Evolutionary conservation across 257 asterid genomes (phyloP).

Genomic region (Rhazya stricta): DNA sequence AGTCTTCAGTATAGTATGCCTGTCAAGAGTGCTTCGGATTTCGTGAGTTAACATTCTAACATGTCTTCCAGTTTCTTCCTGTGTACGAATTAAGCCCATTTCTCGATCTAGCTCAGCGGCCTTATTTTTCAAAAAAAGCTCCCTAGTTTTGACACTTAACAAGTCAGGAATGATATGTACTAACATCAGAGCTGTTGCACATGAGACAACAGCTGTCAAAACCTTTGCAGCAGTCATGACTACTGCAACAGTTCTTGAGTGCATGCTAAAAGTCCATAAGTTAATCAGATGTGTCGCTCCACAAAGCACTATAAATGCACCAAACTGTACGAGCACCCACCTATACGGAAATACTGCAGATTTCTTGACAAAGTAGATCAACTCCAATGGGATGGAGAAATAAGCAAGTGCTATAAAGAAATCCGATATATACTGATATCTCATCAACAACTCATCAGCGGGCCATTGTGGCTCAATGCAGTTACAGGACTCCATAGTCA

Average conservation of each 20-base stretch:
- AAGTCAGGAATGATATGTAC: constrained; percentile 97
- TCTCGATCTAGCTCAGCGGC: constrained; percentile 97
- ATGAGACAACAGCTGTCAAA: constrained; percentile 85
- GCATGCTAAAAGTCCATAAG: constrained; percentile 79
- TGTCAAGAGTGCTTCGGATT: constrained; percentile 94
- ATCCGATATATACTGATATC: constrained; percentile 91
- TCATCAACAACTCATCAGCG: constrained; percentile 88
- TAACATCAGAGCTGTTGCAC: constrained; percentile 92
- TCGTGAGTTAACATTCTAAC: constrained; percentile 99
- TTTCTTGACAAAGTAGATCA: constrained; percentile 90
- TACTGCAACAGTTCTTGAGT: constrained; percentile 80
- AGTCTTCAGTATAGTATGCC: constrained; percentile 88
- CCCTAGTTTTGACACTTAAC: constrained; percentile 92
- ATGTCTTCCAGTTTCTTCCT: constrained; percentile 96
- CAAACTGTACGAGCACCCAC: constrained; percentile 99
- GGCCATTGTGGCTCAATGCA: constrained; percentile 94
- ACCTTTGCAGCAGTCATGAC: constrained; percentile 84
- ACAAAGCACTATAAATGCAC: constrained; percentile 96
- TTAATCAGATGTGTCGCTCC: constrained; percentile 95
- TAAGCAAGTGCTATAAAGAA: constrained; percentile 98
- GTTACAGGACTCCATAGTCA: constrained; percentile 69
- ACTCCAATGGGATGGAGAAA: constrained; percentile 92
- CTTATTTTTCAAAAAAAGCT: constrained; percentile 78
- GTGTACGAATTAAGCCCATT: constrained; percentile 94
- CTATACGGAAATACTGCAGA: constrained; percentile 94